Percentiles rank a stretch among this genome's conserved stretches.
These are phyloP conservation scores for Aphanomyces euteiches DNA, from an alignment of 352 stramenopile genomes.

Conservation along the genomic window DNA sequence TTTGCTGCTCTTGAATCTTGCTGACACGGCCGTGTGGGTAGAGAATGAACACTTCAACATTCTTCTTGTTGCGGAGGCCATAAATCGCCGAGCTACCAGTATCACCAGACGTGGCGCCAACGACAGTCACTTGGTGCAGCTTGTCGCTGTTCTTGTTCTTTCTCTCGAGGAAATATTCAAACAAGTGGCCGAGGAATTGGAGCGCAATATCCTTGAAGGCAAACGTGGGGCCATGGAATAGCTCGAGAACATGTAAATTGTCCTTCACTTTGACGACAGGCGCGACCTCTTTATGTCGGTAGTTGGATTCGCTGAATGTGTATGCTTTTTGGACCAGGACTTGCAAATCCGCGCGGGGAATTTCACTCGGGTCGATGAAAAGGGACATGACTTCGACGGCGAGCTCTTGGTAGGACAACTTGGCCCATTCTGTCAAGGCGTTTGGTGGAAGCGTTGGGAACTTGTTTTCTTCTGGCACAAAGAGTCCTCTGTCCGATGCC, in stretches of 20 bases:
- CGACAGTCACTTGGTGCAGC: slow-evolving; percentile 91
- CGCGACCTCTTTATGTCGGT: slow-evolving; percentile 91
- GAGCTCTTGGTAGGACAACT: slow-evolving; percentile 93
- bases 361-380: slow-evolving; percentile 95
- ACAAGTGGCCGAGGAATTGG: slow-evolving; percentile 98
- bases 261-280: slow-evolving; percentile 90
- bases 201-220: slow-evolving; percentile 99
- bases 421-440: slow-evolving; percentile 74
- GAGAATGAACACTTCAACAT: slow-evolving; percentile 98
- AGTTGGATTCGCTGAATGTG: slow-evolving; percentile 66
- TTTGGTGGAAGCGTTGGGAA: slow-evolving; percentile 72
- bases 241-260: slow-evolving; percentile 91
- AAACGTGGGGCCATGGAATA: slow-evolving; percentile 99
- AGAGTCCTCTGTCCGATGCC: slow-evolving; percentile 70
- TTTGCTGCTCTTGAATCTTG: slow-evolving; percentile 98
- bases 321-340: slow-evolving; percentile 93
- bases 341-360: slow-evolving; percentile 86
- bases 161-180: slow-evolving; percentile 97
- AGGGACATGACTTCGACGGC: slow-evolving; percentile 94
- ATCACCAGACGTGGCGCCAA: slow-evolving; percentile 97
- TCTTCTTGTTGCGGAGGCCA: slow-evolving; percentile 95
- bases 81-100: slow-evolving; percentile 98
- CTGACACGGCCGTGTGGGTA: slow-evolving; percentile 95
- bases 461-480: slow-evolving; percentile 68
- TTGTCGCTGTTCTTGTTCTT: slow-evolving; percentile 53